Evolutionary conservation across 768 basidiomycete species (phyloP).

Genomic region (Mycena pura): DNA sequence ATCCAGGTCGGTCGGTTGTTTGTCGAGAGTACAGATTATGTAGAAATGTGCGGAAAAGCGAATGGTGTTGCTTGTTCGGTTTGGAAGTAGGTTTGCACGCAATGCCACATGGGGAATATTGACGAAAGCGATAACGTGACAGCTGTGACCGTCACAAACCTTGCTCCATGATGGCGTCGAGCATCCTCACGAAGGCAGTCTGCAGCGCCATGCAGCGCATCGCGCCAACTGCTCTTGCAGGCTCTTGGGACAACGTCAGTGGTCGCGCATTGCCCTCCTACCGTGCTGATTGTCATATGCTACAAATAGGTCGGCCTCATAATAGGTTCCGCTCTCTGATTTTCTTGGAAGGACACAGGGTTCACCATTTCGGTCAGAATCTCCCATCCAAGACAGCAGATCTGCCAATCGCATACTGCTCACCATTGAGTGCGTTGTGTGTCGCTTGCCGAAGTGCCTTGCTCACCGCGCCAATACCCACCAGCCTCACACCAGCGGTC

Average conservation of each 20-base stretch:
- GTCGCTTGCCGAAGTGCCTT: slow-evolving; percentile 28
- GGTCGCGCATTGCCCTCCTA: neutral
- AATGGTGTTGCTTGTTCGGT: no score
- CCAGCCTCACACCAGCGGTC: slow-evolving; percentile 77
- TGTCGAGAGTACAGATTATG: no score
- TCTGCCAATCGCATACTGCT: slow-evolving; percentile 60
- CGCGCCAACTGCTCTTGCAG: slow-evolving; percentile 86
- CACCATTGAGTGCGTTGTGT: slow-evolving; percentile 68
- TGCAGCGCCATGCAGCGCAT: slow-evolving; percentile 80
- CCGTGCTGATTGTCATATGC: neutral
- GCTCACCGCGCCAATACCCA: slow-evolving; percentile 24
- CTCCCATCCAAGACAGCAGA: slow-evolving; percentile 51
- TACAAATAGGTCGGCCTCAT: slow-evolving; percentile 71
- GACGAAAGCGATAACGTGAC: no score
- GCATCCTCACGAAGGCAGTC: slow-evolving; percentile 55
- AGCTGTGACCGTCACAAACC: no score
- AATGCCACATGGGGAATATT: no score
- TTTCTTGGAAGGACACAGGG: neutral
- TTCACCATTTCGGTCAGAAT: slow-evolving; percentile 49
- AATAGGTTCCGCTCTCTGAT: slow-evolving; percentile 54
- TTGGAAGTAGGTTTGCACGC: no score
- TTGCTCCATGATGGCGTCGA: slow-evolving; percentile 37
- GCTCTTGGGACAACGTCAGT: slow-evolving; percentile 94
- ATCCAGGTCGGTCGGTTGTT: no score
- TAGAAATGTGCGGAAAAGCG: no score